Base-by-base conservation (phyloP, 164 flowering plant species). In the Sextonia rubra region DNA sequence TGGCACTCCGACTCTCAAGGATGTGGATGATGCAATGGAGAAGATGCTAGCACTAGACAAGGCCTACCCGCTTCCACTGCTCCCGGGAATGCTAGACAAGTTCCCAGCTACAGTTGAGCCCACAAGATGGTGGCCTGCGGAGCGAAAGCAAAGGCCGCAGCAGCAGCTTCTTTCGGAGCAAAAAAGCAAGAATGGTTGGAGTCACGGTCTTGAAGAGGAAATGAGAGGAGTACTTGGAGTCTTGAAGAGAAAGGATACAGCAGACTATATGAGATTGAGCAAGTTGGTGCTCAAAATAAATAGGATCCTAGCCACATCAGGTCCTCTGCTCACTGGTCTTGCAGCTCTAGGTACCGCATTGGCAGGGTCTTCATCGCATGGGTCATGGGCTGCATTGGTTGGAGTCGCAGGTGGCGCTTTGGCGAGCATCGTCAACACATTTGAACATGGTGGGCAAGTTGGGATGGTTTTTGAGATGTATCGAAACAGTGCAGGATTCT, bases 391-490 rank as follows among this genome's bases (percentile, higher is more conserved):
- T 0, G 82, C 56, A 3, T n/a, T 79, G 44, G 60, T n/a, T n/a
- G n/a, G n/a, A n/a, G n/a, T n/a, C n/a, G n/a, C n/a, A n/a, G n/a
- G n/a, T n/a, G n/a, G n/a, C n/a, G n/a, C n/a, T n/a, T n/a, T n/a
- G n/a, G n/a, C n/a, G n/a, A n/a, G n/a, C n/a, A n/a, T n/a, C n/a
- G n/a, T n/a, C n/a, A n/a, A n/a, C n/a, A n/a, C n/a, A n/a, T n/a
- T n/a, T n/a, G n/a, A n/a, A n/a, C n/a, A n/a, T n/a, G n/a, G n/a
- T n/a, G n/a, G 92, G 44, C 88, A 88, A 75, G 82, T 87, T 1
- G 91, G 89, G 8, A 87, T 85, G 88, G 82, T 85, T 49, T 70
- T 82, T 58, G 89, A 86, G 77, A 84, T 84, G 87, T 86, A 86
- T 24, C 63, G 85, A 64, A 81, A 66, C 71, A 69, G 71, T 64